Base-by-base conservation (phyloP, 2,329 filamentous ascomycete genomes). In the Fusarium agapanthi region DNA sequence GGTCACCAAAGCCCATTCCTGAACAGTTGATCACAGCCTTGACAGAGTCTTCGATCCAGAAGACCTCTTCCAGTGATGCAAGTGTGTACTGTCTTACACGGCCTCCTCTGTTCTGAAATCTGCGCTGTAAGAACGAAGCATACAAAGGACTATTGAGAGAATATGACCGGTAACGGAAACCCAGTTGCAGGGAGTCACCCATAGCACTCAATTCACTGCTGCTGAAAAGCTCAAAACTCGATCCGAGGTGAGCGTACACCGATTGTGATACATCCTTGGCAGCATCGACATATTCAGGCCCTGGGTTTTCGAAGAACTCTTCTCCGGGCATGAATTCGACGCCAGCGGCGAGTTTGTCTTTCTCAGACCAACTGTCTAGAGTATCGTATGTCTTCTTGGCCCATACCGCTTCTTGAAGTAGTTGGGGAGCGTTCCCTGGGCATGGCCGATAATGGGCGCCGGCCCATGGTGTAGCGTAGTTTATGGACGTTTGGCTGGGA, bases 381-480 rank as follows among this genome's bases (percentile, higher is more conserved):
- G 30, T 60, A 4, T 60, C 30, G 7, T 63, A 60, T 35, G 60
- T 63, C 7, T 48, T 60, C 16, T 60, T 35, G 1, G 60, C 60
- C 60, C 60, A 63, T 24, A 13, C 2, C 0, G 60, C 60, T 22
- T 63, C 60, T 63, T 43, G 60, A 5, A 59, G 54, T 20, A 63
- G 30, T 9, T 63, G 60, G 5, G 54, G 43, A 3, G 41, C 60
- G 3, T 60, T 60, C 3, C 60, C 60, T 6, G 60, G 60, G n/a
- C 54, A 63, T 13, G 60, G 60, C 11, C 60, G 35, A 20, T 63
- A 63, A 32, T 63, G 60, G 12, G 60, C 60, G 18, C 60, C 60
- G 1, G 60, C 60, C 60, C 60, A 63, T n/a, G 60, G 60, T 12
- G 60, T 63, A 20, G 60, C 60, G 8, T 63, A 63, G 41, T 63